Percentiles rank a stretch among this genome's conserved stretches.
Conservation (phyloP, 164 flowering plant genomes). For the Vitis amurensis region DNA sequence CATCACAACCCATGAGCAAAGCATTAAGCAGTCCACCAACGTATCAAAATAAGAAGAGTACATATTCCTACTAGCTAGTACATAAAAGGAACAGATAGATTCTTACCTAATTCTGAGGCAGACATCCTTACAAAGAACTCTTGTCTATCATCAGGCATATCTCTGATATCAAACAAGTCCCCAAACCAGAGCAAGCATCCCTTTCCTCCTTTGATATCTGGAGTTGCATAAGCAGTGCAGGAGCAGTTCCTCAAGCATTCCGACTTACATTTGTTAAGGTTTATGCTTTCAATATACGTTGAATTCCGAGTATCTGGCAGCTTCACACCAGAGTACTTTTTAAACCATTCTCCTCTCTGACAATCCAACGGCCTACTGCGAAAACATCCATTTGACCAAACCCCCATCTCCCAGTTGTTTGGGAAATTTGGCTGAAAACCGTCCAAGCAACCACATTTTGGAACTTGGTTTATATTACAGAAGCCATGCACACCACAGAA, state of each 20-base stretch:
- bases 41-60: too few species aligned
- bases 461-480: neutral
- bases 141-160: too few species aligned
- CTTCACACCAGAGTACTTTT: neutral
- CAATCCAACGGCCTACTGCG: neutral
- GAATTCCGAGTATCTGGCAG: neutral
- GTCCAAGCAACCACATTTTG: neutral
- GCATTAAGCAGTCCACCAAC: too few species aligned
- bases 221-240: neutral
- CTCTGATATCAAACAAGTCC: too few species aligned
- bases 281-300: neutral
- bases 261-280: neutral
- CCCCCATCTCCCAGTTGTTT: neutral
- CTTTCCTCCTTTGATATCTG: neutral
- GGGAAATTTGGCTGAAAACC: neutral
- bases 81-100: too few species aligned
- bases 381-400: conserved; percentile 1
- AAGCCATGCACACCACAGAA: neutral
- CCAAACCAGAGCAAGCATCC: conserved; percentile 3
- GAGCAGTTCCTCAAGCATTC: too few species aligned
- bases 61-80: too few species aligned
- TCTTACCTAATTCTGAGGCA: too few species aligned
- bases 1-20: too few species aligned
- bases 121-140: too few species aligned
- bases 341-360: too few species aligned